These are phyloP conservation scores for Heliamphora ciliata DNA, from an alignment of 179 eudicot species.

Conservation along the genomic window DNA sequence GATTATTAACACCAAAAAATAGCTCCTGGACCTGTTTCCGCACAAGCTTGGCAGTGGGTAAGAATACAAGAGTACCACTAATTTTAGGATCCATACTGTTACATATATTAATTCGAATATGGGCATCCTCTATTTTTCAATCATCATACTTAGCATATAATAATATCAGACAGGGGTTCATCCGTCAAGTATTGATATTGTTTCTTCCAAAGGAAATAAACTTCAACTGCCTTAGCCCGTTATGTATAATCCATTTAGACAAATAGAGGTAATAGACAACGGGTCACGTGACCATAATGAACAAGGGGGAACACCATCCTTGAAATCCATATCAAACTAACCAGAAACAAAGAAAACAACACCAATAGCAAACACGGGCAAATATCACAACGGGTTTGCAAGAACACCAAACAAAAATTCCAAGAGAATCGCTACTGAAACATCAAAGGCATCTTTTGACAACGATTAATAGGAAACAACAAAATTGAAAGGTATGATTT, in stretches of 20 bases:
- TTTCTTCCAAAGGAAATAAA: not conserved
- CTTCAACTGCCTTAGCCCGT: not conserved
- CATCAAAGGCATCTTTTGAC: too few species aligned
- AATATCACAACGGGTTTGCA: too few species aligned
- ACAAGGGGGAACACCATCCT: not conserved
- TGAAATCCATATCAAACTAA: too few species aligned
- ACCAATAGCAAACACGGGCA: too few species aligned
- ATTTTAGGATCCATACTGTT: not conserved
- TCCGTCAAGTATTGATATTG: not conserved
- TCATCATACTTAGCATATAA: not conserved
- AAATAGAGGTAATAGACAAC: not conserved
- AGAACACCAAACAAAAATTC: too few species aligned
- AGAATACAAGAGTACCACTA: not conserved
- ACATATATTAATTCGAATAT: not conserved
- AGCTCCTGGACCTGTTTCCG: not conserved
- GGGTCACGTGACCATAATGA: not conserved
- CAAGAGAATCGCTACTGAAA: too few species aligned
- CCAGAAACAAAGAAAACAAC: too few species aligned
- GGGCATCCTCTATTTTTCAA: not conserved
- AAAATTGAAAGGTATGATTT: too few species aligned
- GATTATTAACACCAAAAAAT: not conserved
- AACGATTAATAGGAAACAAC: too few species aligned
- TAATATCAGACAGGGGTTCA: not conserved
- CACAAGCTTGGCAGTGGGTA: not conserved
- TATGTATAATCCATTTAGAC: not conserved